These are phyloP conservation scores for Penicillium sclerotigenum DNA, from an alignment of 2,329 filamentous ascomycete genomes.

Conservation along the genomic window DNA sequence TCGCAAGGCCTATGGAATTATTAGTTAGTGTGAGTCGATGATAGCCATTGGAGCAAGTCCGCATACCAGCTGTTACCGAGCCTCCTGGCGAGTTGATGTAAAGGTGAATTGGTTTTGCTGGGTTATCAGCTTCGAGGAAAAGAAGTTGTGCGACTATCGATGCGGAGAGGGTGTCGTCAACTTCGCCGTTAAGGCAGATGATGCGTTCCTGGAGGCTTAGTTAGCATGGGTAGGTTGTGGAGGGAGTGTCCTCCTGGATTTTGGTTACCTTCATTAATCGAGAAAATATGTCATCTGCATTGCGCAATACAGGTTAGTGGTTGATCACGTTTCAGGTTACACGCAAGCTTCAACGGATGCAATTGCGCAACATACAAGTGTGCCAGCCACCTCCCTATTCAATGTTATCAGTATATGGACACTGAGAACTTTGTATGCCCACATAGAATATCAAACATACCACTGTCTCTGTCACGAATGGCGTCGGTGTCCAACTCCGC, in stretches of 20 bases:
- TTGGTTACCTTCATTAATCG: conserved; percentile 66
- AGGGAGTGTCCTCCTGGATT: conserved; percentile 12
- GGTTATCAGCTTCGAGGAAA: conserved; percentile 95
- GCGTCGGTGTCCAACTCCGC: conserved; percentile 51
- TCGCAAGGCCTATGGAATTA: conserved; percentile 56
- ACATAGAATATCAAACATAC: conserved; percentile 41
- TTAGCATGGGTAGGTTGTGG: not conserved
- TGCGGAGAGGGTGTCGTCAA: conserved; percentile 88
- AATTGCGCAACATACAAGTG: conserved; percentile 59
- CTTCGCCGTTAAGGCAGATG: conserved; percentile 85
- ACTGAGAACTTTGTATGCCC: not conserved
- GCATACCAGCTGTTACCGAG: conserved; percentile 72
- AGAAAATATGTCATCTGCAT: conserved; percentile 74
- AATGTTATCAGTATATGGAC: conserved; percentile 19
- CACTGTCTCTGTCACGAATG: conserved; percentile 55
- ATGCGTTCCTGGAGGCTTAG: conserved; percentile 74
- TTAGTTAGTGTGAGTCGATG: not conserved
- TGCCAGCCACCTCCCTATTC: conserved; percentile 69
- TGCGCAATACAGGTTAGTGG: conserved; percentile 18
- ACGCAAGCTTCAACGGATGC: conserved; percentile 20
- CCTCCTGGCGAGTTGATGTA: conserved; percentile 98
- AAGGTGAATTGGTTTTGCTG: conserved; percentile 90
- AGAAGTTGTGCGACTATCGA: conserved; percentile 93
- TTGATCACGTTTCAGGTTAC: not conserved
- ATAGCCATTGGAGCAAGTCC: not conserved